These are phyloP conservation scores for Rosa persica DNA, from an alignment of 306 rosid genomes.

Conservation along the genomic window DNA sequence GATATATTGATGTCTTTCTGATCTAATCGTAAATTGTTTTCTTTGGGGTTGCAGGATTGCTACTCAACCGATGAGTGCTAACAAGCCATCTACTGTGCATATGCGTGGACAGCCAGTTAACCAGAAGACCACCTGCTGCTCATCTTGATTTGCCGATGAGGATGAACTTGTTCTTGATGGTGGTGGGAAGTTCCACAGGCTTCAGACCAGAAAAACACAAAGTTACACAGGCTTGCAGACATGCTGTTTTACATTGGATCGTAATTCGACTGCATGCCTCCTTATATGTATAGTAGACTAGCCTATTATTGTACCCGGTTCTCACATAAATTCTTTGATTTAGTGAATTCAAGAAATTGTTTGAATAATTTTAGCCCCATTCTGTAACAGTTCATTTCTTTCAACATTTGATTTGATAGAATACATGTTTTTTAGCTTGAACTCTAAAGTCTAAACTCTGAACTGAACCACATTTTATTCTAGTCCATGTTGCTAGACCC, in stretches of 20 bases:
- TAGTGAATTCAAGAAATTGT: background rate
- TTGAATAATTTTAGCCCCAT: background rate
- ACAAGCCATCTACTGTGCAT: constrained; percentile 57
- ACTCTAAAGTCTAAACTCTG: too few relatives aligned
- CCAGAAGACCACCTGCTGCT: constrained; percentile 74
- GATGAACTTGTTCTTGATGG: background rate
- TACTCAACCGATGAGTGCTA: constrained; percentile 57
- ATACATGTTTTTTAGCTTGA: background rate
- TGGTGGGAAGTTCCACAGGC: background rate
- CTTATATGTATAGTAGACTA: constrained; percentile 8
- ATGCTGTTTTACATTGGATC: background rate
- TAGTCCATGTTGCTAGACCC: background rate
- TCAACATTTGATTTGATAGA: background rate
- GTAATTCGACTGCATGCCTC: background rate
- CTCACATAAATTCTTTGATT: background rate
- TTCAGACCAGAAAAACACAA: background rate
- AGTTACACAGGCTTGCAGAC: background rate
- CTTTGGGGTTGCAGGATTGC: constrained; percentile 54
- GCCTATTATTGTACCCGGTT: background rate
- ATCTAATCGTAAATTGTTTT: background rate
- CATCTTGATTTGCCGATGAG: constrained; percentile 24
- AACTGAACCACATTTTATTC: background rate
- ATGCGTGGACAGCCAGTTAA: constrained; percentile 73
- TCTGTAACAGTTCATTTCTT: background rate
- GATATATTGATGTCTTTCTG: background rate